A percentile compares a stretch with the other conserved stretches of the same genome.
Evolutionary conservation across 1,284 basidiomycete genomes (phyloP).

Genomic region (Cutaneotrichosporon sp.): DNA sequence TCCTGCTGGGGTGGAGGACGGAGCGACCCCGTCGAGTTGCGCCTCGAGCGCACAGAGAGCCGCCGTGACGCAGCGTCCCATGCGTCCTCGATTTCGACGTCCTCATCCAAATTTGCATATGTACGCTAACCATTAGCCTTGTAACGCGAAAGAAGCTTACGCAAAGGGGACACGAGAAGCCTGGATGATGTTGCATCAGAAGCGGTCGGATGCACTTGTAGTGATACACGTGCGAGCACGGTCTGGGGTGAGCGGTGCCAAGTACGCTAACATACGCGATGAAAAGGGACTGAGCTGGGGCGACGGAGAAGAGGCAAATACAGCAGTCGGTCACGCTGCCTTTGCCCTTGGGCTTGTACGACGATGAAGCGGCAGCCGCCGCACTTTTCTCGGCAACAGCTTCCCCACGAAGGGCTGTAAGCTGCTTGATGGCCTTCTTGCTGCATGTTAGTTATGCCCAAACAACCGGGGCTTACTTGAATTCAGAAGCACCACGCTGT

Average conservation of each 20-base stretch:
- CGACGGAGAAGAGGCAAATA: constrained; percentile 92
- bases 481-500: constrained; percentile 78
- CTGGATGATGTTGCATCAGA: constrained; percentile 78
- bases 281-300: constrained; percentile 92
- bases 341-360: constrained; percentile 25
- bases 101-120: constrained; percentile 91
- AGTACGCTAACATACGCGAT: constrained; percentile 58
- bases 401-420: constrained; percentile 39
- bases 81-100: constrained; percentile 71
- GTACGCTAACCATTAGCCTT: constrained; percentile 53
- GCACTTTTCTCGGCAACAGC: constrained; percentile 5
- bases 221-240: constrained; percentile 94
- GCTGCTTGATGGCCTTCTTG: constrained; percentile 44
- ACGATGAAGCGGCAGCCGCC: constrained; percentile 13
- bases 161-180: constrained; percentile 93
- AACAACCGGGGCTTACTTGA: constrained; percentile 67
- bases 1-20: constrained; percentile 24
- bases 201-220: constrained; percentile 97
- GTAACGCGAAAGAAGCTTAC: constrained; percentile 24
- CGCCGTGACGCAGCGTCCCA: constrained; percentile 47
- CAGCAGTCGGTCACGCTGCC: constrained; percentile 75
- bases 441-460: constrained; percentile 15
- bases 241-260: constrained; percentile 47
- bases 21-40: constrained; percentile 38
- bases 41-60: constrained; percentile 38